Base-by-base conservation (phyloP, 2,329 filamentous ascomycete genomes). In the Cordyceps cateniannulata region DNA sequence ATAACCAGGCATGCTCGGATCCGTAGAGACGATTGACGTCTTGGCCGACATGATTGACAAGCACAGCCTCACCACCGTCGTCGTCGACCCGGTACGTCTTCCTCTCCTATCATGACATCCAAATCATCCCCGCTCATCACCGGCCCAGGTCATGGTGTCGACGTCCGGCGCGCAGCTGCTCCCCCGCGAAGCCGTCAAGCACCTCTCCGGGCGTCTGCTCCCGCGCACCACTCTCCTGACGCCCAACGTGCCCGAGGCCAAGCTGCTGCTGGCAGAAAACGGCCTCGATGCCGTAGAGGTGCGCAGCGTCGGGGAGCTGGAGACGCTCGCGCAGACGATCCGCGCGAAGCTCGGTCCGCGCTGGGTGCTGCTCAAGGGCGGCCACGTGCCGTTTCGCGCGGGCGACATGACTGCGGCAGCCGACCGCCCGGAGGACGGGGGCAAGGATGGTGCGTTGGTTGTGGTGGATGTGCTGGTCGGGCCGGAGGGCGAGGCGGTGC, bases 281-380 rank as follows among this genome's bases (percentile, higher is more conserved):
- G 81, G 81, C 1, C 66, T 75, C 8, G 66, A 2, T 2, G 62
- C 73, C 1, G 42, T 66, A 0, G 65, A 74, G 0, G 80, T 90
- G 1, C 72, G 79, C 5, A 80, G 77, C 51, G 76, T 91, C 1
- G 78, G 84, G 5, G 90, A 90, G 48, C 73, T 97, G 45, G 85
- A 91, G 66, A 69, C 74, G 1, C 79, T 96, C 38, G 91, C 89
- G 1, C 84, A 82, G 63, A 76, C 77, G 14, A 79, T 96, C 8
- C 83, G 52, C 32, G 20, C 85, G 44, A 71, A 73, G 1, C 77
- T 96, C 0, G 93, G 93, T 0, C 87, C 92, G 0, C 82, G 84
- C 65, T 92, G 88, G 77, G 89, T 97, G 32, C 81, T 98, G 10
- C 79, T 97, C 62, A 98, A 98, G 74, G 93, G 93, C 47, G 93